Evolutionary conservation across 106 monocot species (phyloP).

Genomic region (Gastrodia elata): DNA sequence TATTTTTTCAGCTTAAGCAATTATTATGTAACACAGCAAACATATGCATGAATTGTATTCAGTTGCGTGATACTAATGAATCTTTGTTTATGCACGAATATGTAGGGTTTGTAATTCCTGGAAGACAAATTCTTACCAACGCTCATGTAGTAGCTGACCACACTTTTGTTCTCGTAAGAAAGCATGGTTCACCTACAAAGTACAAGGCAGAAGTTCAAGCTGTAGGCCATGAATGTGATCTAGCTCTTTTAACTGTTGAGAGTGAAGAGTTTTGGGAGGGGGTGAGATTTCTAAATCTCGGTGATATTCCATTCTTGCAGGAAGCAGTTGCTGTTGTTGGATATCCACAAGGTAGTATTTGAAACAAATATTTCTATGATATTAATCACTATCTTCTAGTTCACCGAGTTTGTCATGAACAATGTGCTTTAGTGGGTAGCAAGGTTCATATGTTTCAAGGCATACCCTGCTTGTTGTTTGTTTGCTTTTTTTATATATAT

Average conservation of each 20-base stretch:
- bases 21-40: neutral
- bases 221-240: slow-evolving; percentile 95
- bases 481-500: no score
- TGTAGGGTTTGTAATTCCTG: slow-evolving; percentile 84
- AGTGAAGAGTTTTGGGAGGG: slow-evolving; percentile 99
- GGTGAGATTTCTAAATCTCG: slow-evolving; percentile 77
- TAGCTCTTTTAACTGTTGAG: slow-evolving; percentile 83
- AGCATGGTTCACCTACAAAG: slow-evolving; percentile 95
- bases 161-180: slow-evolving; percentile 96
- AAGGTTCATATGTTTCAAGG: no score
- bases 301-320: slow-evolving; percentile 93
- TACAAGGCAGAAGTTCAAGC: slow-evolving; percentile 92
- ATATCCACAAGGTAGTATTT: slow-evolving; percentile 77
- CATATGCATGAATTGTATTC: neutral
- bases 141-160: slow-evolving; percentile 96
- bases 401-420: neutral
- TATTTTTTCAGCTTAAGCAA: neutral
- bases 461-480: no score
- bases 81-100: slow-evolving; percentile 2
- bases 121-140: slow-evolving; percentile 79
- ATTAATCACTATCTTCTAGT: neutral
- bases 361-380: neutral
- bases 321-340: slow-evolving; percentile 99
- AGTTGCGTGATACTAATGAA: neutral
- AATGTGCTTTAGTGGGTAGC: neutral